phyloP scores from a whole-genome alignment of 2,329 filamentous ascomycete species.

The Chalara sp. region DNA sequence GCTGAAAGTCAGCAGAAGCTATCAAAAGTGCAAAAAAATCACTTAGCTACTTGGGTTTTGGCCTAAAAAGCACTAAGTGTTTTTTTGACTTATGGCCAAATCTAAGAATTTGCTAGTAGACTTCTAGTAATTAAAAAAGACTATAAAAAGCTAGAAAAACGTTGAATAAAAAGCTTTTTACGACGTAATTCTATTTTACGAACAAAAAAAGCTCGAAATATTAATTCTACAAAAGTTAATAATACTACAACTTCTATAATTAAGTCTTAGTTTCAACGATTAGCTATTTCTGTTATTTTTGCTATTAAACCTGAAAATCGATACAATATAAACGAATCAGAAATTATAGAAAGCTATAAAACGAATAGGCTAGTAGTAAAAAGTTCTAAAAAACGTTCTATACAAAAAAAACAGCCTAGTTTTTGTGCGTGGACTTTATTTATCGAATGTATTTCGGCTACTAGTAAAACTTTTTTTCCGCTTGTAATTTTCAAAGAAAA shows the following conservation, averaged over 20 bases:
- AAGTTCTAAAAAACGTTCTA: neutral
- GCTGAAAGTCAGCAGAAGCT: neutral
- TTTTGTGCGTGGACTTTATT: conserved; percentile 2
- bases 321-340: conserved; percentile 4
- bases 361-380: neutral
- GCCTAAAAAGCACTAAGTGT: neutral
- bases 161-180: neutral
- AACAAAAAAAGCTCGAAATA: neutral
- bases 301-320: conserved; percentile 3
- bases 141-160: neutral
- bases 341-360: conserved; percentile 1
- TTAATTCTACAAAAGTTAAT: conserved; percentile 2
- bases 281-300: neutral
- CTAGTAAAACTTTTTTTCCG: neutral
- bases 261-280: neutral
- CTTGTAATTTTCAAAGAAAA: conserved; percentile 8
- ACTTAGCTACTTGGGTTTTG: neutral
- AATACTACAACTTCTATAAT: conserved; percentile 1
- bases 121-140: neutral
- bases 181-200: neutral
- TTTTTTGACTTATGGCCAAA: neutral
- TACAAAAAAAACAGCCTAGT: conserved; percentile 2
- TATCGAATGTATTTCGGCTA: conserved; percentile 1
- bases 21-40: neutral
- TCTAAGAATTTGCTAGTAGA: neutral